Percentiles rank a stretch among this genome's conserved stretches.
phyloP scores from a whole-genome alignment of 1,284 basidiomycete genomes.

The Naganishia cerealis region DNA sequence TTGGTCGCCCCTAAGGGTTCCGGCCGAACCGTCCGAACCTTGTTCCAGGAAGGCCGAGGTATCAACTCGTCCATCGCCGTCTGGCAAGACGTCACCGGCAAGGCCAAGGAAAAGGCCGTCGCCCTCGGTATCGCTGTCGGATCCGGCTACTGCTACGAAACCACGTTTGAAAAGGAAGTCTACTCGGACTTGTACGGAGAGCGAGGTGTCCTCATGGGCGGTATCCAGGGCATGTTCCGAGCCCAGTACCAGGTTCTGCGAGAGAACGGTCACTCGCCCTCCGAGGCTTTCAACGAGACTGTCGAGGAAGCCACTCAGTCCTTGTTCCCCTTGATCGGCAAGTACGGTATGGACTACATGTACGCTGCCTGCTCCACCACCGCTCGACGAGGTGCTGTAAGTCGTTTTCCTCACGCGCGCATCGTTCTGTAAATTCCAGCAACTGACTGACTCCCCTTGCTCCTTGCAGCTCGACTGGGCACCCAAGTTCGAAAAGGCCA shows the following conservation, averaged over 20 bases:
- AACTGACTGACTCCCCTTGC: not conserved
- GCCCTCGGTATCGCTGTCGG: slow-evolving; percentile 94
- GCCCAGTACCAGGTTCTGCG: slow-evolving; percentile 99
- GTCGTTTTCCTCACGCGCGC: not conserved
- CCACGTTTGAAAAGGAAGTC: slow-evolving; percentile 67
- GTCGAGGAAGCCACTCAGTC: slow-evolving; percentile 99
- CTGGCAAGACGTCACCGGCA: slow-evolving; percentile 83
- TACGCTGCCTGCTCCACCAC: slow-evolving; percentile 98
- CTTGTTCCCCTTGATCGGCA: slow-evolving; percentile 93
- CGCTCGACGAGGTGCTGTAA: slow-evolving; percentile 90
- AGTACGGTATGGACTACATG: slow-evolving; percentile 99
- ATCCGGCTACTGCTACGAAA: slow-evolving; percentile 96
- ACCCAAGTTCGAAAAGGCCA: slow-evolving; percentile 91
- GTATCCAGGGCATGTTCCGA: slow-evolving; percentile 98
- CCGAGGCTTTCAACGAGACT: slow-evolving; percentile 98
- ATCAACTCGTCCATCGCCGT: slow-evolving; percentile 58
- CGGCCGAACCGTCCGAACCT: slow-evolving; percentile 95
- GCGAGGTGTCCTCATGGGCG: slow-evolving; percentile 99
- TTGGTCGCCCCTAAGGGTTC: slow-evolving; percentile 99
- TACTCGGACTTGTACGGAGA: slow-evolving; percentile 96
- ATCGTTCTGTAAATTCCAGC: not conserved
- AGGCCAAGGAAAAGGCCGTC: slow-evolving; percentile 95
- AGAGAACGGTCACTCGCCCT: slow-evolving; percentile 95
- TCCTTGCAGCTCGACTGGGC: slow-evolving; percentile 78
- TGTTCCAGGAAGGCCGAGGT: slow-evolving; percentile 97